Conservation (phyloP, 129 eudicot genomes). For the Flaveria sonorensis region DNA sequence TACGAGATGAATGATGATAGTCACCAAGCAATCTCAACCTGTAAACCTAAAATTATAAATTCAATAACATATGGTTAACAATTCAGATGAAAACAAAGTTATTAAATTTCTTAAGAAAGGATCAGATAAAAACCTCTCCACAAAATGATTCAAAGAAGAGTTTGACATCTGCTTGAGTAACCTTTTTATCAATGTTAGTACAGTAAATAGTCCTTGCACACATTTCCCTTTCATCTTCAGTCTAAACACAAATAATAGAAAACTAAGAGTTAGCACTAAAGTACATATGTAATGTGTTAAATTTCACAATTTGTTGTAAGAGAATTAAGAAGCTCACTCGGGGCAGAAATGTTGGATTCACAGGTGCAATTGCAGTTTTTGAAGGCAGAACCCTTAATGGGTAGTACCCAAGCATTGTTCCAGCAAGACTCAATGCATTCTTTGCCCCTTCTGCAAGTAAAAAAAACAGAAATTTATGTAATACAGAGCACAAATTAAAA, state of each 20-base stretch:
- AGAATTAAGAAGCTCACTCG: constrained; percentile 47
- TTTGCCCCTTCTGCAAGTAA: constrained; percentile 75
- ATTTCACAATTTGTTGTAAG: background rate
- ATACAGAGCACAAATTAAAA: constrained; percentile 18
- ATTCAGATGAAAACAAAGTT: constrained; percentile 25
- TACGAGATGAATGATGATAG: constrained; percentile 88
- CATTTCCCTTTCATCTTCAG: constrained; percentile 99
- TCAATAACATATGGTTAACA: constrained; percentile 12
- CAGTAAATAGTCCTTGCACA: constrained; percentile 94
- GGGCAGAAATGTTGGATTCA: constrained; percentile 83
- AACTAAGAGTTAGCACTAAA: background rate
- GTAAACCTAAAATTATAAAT: constrained; percentile 52
- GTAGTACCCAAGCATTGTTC: constrained; percentile 86
- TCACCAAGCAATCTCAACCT: constrained; percentile 97
- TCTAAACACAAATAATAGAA: constrained; percentile 32
- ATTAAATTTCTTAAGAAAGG: background rate
- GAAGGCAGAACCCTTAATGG: constrained; percentile 93
- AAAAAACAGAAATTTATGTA: constrained; percentile 3
- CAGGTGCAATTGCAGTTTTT: constrained; percentile 97
- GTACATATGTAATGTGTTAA: background rate
- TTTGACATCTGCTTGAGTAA: constrained; percentile 90
- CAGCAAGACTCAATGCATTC: constrained; percentile 82
- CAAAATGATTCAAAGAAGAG: constrained; percentile 81
- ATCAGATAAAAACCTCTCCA: constrained; percentile 77
- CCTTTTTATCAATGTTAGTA: constrained; percentile 95